Percentiles rank a stretch among this genome's conserved stretches.
phyloP scores from a whole-genome alignment of 1,284 basidiomycete species.

The Vanrija sp. region DNA sequence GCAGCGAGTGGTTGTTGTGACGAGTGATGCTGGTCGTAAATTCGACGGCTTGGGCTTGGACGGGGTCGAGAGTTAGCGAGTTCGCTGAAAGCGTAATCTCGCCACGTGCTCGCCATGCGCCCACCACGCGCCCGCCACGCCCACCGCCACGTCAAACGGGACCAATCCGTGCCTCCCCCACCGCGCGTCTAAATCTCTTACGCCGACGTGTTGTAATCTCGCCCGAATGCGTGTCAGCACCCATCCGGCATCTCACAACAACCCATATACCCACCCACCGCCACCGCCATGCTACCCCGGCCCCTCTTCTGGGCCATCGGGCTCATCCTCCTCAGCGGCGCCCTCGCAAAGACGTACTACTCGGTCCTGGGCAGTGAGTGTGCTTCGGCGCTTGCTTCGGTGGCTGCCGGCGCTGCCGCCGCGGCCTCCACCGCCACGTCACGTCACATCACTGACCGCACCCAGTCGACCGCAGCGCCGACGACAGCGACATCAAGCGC shows the following conservation, averaged over 20 bases:
- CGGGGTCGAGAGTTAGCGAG: no score
- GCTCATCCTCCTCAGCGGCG: slow-evolving; percentile 36
- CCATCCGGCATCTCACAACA: background rate
- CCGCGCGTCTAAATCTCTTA: no score
- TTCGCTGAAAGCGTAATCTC: no score
- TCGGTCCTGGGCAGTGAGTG: slow-evolving; percentile 46
- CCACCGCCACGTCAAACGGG: background rate
- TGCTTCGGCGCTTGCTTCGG: no score
- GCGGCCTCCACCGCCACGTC: background rate
- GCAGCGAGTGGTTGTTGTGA: background rate
- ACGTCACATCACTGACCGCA: slow-evolving; percentile 9
- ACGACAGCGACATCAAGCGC: slow-evolving; percentile 80
- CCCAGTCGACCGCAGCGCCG: slow-evolving; percentile 70
- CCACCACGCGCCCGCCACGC: background rate
- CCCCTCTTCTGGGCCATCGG: slow-evolving; percentile 4
- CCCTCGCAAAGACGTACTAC: slow-evolving; percentile 47
- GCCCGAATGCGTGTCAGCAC: no score
- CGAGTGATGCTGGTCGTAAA: no score
- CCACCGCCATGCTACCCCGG: slow-evolving; percentile 5
- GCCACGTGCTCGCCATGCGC: background rate
- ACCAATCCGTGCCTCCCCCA: no score
- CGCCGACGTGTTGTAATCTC: no score
- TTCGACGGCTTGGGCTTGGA: no score
- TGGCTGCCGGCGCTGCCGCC: slow-evolving; percentile 15
- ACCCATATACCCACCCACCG: background rate